Percentiles rank a stretch among this genome's conserved stretches.
Conservation (phyloP, 371 early-diverging fungal species). For the Rhizopus arrhizus region DNA sequence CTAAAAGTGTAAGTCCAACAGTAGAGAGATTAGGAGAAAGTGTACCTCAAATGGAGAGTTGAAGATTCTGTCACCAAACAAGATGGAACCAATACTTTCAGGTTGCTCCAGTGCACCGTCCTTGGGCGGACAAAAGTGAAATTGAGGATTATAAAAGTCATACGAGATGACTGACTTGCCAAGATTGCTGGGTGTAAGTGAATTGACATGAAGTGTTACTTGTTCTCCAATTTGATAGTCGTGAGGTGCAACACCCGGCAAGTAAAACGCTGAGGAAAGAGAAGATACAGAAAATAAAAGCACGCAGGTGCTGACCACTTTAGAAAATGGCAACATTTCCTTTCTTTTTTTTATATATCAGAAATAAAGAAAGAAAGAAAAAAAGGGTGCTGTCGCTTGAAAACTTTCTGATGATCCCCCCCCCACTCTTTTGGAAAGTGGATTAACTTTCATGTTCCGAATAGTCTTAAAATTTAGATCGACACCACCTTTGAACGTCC, state of each 20-base stretch:
- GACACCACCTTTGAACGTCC: too few species aligned
- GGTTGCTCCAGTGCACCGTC: constrained; percentile 64
- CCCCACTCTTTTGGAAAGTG: too few species aligned
- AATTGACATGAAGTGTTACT: constrained; percentile 83
- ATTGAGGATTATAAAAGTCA: constrained; percentile 80
- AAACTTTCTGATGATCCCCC: too few species aligned
- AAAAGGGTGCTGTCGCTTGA: neutral
- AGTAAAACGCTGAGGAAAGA: constrained; percentile 68
- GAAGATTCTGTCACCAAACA: constrained; percentile 95
- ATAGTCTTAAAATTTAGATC: too few species aligned
- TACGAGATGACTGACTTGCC: constrained; percentile 79
- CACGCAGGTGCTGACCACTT: neutral
- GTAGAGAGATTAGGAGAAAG: neutral
- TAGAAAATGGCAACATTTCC: constrained; percentile 6
- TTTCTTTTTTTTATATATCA: neutral
- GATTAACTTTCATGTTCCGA: too few species aligned
- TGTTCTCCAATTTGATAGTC: constrained; percentile 71
- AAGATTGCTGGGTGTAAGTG: constrained; percentile 76
- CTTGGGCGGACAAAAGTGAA: constrained; percentile 85
- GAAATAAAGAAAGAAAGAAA: constrained; percentile 1
- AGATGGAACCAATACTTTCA: constrained; percentile 87
- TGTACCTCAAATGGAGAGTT: constrained; percentile 80
- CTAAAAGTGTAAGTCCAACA: neutral
- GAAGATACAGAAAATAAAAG: constrained; percentile 3
- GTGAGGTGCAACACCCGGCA: constrained; percentile 92